Conservation (phyloP, 1,284 basidiomycete genomes). For the Naganishia liquefaciens region DNA sequence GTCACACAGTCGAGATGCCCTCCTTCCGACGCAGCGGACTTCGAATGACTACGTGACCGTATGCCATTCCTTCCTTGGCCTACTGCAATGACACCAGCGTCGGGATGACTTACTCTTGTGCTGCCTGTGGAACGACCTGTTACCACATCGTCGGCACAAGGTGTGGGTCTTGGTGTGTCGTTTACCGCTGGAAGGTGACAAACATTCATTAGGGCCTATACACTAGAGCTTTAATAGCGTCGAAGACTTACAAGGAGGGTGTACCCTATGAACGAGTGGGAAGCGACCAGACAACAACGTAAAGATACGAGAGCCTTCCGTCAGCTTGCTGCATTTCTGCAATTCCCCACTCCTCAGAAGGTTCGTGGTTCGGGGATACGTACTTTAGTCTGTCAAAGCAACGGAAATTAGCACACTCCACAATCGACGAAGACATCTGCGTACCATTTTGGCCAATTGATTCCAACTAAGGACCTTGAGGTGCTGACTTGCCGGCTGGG, state of each 20-base stretch:
- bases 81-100: not conserved
- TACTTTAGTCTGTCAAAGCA: slow-evolving; percentile 41
- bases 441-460: slow-evolving; percentile 45
- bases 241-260: slow-evolving; percentile 70
- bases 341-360: slow-evolving; percentile 26
- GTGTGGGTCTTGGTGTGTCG: slow-evolving; percentile 98
- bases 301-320: slow-evolving; percentile 52
- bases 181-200: slow-evolving; percentile 65
- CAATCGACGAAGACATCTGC: slow-evolving; percentile 27
- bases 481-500: slow-evolving; percentile 16
- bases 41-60: not conserved
- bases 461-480: slow-evolving; percentile 28
- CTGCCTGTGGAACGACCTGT: slow-evolving; percentile 92
- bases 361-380: slow-evolving; percentile 32
- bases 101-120: slow-evolving; percentile 24
- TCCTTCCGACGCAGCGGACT: not conserved
- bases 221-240: slow-evolving; percentile 17
- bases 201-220: not conserved
- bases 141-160: slow-evolving; percentile 90
- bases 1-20: too few relatives aligned
- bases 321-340: slow-evolving; percentile 41
- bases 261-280: slow-evolving; percentile 65
- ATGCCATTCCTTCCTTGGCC: not conserved
- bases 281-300: slow-evolving; percentile 67
- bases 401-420: not conserved